Evolutionary conservation across 176 grass and related monocot species (phyloP), one percentile per base, ranked within the genome.

Genomic region (Echinochloa phyllopogon): DNA sequence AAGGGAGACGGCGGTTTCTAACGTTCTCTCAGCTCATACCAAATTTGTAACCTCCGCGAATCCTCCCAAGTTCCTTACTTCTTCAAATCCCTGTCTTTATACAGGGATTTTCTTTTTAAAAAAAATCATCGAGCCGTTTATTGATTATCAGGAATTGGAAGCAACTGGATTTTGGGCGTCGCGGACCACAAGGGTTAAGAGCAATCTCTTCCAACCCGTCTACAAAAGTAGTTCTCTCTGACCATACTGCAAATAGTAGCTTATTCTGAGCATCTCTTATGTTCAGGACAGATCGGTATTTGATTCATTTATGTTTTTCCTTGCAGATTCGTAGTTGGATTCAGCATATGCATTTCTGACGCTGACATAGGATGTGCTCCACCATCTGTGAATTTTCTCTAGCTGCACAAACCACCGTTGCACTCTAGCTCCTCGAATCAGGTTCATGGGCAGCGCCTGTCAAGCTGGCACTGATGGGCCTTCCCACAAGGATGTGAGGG

Each of bases 381-480:
- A 49, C 29, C 71, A 37, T 77, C 11, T 72, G 21, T 82, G 44
- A 44, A 65, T 65, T 64, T 42, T 57, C 58, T 61, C 61, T 82
- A 78, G 65, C 64, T 67, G 10, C 86, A 72, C 68, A 59, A 14
- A 47, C 65, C 50, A 82, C 61, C 10, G 6, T 14, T 14, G 63
- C 75, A 21, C 4, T 78, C 69, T 53, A 69, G 69, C 43, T 79
- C 59, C 74, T 89, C 10, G 55, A 92, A 83, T 95, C 90, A 55
- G 48, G 82, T 37, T 87, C 84, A 98, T 92, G 96, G 91, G 69
- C 85, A 88, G 89, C 62, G 45, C 79, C 5, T 64, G 80, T 48
- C 87, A 87, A 81, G 71, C 79, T 42, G 85, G 63, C 81, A 38
- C 18, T n/a, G 83, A 89, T 6, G 76, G 72, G 37, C 69, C 78